These are phyloP conservation scores for Cercospora berteroae DNA, from an alignment of 2,329 filamentous ascomycete species.

Conservation along the genomic window DNA sequence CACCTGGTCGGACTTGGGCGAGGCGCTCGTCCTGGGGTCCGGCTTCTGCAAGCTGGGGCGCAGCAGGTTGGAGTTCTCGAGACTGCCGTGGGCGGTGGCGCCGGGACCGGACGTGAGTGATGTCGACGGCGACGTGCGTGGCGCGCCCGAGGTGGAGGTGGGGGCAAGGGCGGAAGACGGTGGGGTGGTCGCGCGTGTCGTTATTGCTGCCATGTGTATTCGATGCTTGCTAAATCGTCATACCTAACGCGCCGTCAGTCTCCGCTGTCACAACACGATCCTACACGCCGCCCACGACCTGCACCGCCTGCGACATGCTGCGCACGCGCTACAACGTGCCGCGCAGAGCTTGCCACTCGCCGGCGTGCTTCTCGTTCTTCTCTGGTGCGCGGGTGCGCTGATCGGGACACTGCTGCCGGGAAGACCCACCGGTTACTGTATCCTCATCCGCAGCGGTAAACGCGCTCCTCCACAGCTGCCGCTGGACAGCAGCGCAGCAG, in stretches of 20 bases:
- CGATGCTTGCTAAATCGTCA: slow-evolving; percentile 6
- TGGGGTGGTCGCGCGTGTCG: slow-evolving; percentile 45
- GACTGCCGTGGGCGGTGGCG: slow-evolving; percentile 24
- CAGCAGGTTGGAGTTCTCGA: slow-evolving; percentile 29
- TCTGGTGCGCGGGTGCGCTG: background rate
- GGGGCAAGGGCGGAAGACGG: slow-evolving; percentile 23
- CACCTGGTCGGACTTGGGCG: slow-evolving; percentile 44
- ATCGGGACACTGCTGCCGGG: background rate
- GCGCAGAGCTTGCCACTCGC: background rate
- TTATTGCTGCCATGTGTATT: slow-evolving; percentile 43
- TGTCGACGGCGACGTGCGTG: slow-evolving; percentile 43
- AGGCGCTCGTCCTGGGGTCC: slow-evolving; percentile 29
- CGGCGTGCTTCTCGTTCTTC: background rate
- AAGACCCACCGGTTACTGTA: slow-evolving; percentile 1
- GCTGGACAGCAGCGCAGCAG: background rate
- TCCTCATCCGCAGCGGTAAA: background rate
- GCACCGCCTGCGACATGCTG: background rate
- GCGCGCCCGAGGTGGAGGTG: slow-evolving; percentile 41
- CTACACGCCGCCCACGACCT: background rate
- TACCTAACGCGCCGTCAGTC: slow-evolving; percentile 7
- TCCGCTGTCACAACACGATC: background rate
- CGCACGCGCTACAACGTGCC: background rate
- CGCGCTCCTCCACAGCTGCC: background rate
- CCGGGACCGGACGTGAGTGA: slow-evolving; percentile 21
- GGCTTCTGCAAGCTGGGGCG: slow-evolving; percentile 28